Percentiles rank a stretch among this genome's conserved stretches.
phyloP scores from a whole-genome alignment of 2,329 filamentous ascomycete species.

The Bipolaris victoriae region DNA sequence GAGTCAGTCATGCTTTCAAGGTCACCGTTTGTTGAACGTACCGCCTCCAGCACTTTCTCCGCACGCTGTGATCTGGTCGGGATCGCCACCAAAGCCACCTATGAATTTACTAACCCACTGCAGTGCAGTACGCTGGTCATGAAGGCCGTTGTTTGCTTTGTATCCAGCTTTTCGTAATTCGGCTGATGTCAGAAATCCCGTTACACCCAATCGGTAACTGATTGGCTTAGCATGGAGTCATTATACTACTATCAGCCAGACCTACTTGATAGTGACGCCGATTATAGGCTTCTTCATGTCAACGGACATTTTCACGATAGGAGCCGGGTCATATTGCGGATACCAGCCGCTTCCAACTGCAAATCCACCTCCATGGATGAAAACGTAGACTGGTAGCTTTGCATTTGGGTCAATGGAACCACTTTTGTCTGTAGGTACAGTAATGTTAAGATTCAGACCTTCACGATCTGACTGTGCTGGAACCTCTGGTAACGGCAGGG shows the following conservation, averaged over 20 bases:
- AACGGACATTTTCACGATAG: constrained; percentile 54
- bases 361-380: constrained; percentile 62
- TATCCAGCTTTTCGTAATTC: constrained; percentile 55
- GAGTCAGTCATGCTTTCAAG: not conserved
- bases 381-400: constrained; percentile 59
- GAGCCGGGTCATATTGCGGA: constrained; percentile 58
- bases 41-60: constrained; percentile 59
- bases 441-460: constrained; percentile 61
- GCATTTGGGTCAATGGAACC: constrained; percentile 28
- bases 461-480: constrained; percentile 55
- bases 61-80: constrained; percentile 48
- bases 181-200: constrained; percentile 53
- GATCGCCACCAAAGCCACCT: constrained; percentile 48
- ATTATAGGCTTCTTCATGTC: constrained; percentile 56
- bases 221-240: not conserved
- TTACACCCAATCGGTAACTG: constrained; percentile 42
- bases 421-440: constrained; percentile 47
- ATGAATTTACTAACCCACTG: constrained; percentile 49
- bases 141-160: constrained; percentile 43
- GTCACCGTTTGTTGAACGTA: constrained; percentile 26
- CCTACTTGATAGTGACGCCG: constrained; percentile 54
- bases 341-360: constrained; percentile 58
- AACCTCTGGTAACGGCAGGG: constrained; percentile 49
- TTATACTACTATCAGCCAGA: no score
- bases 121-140: constrained; percentile 47